Conservation (phyloP, 441 rosid genomes). For the Euphorbia celastroides region DNA sequence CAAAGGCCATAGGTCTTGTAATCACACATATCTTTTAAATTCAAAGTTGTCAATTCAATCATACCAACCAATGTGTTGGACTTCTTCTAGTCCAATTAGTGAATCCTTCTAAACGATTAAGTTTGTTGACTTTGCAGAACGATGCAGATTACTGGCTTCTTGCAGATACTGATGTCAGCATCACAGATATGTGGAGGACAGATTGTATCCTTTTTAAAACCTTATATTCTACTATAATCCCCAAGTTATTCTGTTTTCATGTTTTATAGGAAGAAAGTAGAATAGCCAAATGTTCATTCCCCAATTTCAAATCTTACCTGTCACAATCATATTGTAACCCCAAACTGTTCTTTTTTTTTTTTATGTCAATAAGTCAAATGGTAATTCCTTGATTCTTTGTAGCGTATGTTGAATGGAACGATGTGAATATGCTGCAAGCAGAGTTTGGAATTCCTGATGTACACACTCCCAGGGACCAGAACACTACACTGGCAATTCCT, state of each 20-base stretch:
- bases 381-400: constrained; percentile 40
- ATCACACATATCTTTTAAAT: too few species aligned
- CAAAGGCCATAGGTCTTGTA: too few species aligned
- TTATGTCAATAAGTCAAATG: constrained; percentile 10
- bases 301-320: constrained; percentile 25
- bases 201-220: constrained; percentile 63
- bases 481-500: neutral
- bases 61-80: neutral
- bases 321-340: neutral
- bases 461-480: constrained; percentile 3
- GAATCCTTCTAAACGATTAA: neutral
- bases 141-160: constrained; percentile 89
- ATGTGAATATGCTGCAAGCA: constrained; percentile 28
- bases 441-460: constrained; percentile 55
- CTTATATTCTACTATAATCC: neutral
- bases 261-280: neutral
- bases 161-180: constrained; percentile 75
- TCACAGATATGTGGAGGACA: constrained; percentile 87
- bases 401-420: constrained; percentile 70
- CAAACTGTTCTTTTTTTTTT: neutral
- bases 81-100: neutral
- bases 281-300: constrained; percentile 26
- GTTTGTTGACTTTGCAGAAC: constrained; percentile 43
- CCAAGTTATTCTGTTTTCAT: neutral
- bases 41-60: neutral